Conservation (phyloP, 192 early-diverging fungal genomes). For the Entophlyctis luteolus region DNA sequence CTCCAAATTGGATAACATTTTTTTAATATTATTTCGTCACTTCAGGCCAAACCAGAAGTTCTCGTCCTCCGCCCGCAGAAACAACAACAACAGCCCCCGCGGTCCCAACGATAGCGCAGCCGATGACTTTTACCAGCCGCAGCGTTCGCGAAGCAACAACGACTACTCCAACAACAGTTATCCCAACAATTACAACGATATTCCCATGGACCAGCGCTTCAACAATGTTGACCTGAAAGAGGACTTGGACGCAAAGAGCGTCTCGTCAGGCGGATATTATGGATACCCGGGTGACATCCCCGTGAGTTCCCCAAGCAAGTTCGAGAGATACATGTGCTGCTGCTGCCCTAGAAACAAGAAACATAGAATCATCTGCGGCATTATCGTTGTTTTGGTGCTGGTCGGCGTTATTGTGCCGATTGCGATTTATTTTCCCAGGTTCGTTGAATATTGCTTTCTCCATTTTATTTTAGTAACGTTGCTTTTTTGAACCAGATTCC, state of each 20-base stretch:
- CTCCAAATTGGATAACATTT: too few species aligned
- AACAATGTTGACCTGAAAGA: too few species aligned
- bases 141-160: background rate
- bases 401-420: background rate
- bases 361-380: conserved; percentile 9
- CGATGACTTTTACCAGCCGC: background rate
- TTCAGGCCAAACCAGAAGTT: too few species aligned
- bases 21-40: too few species aligned
- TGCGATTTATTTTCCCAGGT: background rate
- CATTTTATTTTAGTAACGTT: background rate
- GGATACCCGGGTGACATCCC: background rate
- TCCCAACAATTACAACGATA: background rate
- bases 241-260: background rate
- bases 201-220: too few species aligned
- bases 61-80: too few species aligned
- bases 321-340: conserved; percentile 14
- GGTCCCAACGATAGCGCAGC: background rate
- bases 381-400: background rate
- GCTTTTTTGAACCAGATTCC: background rate
- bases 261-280: background rate
- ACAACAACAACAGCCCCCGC: background rate
- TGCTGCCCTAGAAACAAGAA: conserved; percentile 26
- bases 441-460: background rate
- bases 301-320: background rate
- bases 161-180: background rate